Evolutionary conservation across 2,329 filamentous ascomycete species (phyloP).

Genomic region (Neonectria punicea): DNA sequence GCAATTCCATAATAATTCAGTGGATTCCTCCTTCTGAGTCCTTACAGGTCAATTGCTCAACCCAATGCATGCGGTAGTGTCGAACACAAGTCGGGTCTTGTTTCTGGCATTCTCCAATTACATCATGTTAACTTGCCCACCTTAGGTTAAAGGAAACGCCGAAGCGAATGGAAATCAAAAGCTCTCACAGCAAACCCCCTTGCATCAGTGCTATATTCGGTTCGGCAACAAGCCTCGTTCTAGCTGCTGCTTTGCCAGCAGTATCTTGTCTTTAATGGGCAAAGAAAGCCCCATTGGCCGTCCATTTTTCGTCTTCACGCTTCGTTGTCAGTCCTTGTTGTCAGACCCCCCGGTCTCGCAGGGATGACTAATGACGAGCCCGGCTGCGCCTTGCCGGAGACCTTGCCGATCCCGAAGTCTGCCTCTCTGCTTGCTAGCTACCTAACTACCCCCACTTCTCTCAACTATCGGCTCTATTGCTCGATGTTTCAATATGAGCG

Average conservation of each 20-base stretch:
- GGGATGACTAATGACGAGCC: conserved; percentile 18
- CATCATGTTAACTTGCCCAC: not conserved
- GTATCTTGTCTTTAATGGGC: not conserved
- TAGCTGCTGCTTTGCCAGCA: not conserved
- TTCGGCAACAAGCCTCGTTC: not conserved
- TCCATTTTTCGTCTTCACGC: not conserved
- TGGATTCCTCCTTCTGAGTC: not conserved
- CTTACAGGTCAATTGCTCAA: not conserved
- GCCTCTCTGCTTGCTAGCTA: not conserved
- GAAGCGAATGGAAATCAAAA: not conserved
- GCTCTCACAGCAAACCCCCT: not conserved
- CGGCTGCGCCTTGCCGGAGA: conserved; percentile 7
- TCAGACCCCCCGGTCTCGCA: not conserved
- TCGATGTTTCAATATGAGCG: conserved; percentile 44
- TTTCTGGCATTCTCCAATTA: not conserved
- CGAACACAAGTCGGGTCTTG: not conserved
- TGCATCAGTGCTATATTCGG: too few relatives aligned
- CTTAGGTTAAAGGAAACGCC: not conserved
- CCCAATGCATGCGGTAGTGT: not conserved
- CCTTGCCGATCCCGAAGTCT: conserved; percentile 13
- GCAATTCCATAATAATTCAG: conserved; percentile 7
- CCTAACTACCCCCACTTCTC: not conserved
- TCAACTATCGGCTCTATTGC: not conserved
- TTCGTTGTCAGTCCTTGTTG: not conserved
- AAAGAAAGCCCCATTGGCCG: not conserved